phyloP scores from a whole-genome alignment of 208 protist genomes.

The Wallacemonas collosoma region DNA sequence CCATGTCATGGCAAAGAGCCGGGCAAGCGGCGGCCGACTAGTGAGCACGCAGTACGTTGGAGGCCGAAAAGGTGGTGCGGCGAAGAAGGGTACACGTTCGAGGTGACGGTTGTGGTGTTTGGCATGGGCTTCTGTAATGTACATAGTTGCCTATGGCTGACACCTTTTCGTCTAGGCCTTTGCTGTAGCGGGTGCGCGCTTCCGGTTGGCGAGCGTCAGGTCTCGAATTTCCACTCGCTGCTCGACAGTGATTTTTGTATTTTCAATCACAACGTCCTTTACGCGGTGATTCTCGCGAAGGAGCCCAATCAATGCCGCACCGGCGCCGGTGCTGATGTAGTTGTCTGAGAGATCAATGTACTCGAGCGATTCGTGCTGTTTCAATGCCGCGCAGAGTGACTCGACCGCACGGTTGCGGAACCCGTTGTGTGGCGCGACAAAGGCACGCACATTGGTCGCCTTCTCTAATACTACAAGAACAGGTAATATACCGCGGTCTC shows the following conservation, averaged over 20 bases:
- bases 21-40: too few relatives aligned
- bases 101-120: too few relatives aligned
- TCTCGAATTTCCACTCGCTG: constrained; percentile 67
- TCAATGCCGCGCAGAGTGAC: constrained; percentile 44
- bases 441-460: constrained; percentile 44
- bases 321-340: constrained; percentile 90
- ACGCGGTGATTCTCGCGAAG: constrained; percentile 65
- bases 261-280: constrained; percentile 67
- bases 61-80: too few relatives aligned
- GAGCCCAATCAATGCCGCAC: constrained; percentile 49
- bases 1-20: too few relatives aligned
- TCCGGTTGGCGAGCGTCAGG: constrained; percentile 47
- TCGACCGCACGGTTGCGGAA: constrained; percentile 82
- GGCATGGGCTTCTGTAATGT: not conserved
- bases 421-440: constrained; percentile 81
- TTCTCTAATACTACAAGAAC: constrained; percentile 66
- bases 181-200: not conserved
- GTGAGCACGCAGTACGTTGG: too few relatives aligned
- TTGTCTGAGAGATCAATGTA: constrained; percentile 89
- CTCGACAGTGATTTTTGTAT: constrained; percentile 87
- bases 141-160: not conserved
- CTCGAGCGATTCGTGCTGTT: constrained; percentile 57
- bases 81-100: too few relatives aligned
- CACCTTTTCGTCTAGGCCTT: constrained; percentile 5
- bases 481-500: constrained; percentile 80